Conservation (phyloP, 768 basidiomycete genomes). For the Podaxis sp. region DNA sequence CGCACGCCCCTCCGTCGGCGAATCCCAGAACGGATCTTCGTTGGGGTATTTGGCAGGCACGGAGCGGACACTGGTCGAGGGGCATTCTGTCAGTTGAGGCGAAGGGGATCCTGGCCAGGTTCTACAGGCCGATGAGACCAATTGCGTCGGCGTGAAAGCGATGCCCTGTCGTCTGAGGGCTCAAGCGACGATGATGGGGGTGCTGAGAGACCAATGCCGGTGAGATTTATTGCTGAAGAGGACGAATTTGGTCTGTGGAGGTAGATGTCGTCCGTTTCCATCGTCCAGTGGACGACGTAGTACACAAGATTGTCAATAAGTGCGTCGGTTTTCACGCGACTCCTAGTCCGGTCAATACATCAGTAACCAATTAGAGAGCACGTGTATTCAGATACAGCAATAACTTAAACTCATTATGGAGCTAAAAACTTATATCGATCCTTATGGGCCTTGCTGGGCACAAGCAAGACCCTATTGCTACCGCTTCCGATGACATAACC, state of each 20-base stretch:
- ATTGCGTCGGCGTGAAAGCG: constrained; percentile 54
- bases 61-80: background rate
- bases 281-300: constrained; percentile 18
- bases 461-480: background rate
- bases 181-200: constrained; percentile 59
- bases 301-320: background rate
- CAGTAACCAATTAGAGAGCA: background rate
- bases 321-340: background rate
- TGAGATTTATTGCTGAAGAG: constrained; percentile 56
- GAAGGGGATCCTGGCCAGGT: constrained; percentile 46
- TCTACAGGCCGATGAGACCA: constrained; percentile 50
- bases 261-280: constrained; percentile 34
- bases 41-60: constrained; percentile 6
- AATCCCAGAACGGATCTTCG: constrained; percentile 43
- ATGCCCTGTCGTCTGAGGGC: constrained; percentile 40
- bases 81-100: constrained; percentile 28
- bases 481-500: background rate
- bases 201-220: constrained; percentile 44
- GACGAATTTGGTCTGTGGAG: constrained; percentile 34
- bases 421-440: too few species aligned
- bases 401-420: too few species aligned
- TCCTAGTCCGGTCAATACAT: background rate
- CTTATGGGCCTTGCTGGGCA: background rate
- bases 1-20: constrained; percentile 33
- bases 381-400: too few species aligned